Evolutionary conservation across 805 yeast species (phyloP), one percentile per base, ranked within the genome.

Genomic region (Lipomyces yamadae): DNA sequence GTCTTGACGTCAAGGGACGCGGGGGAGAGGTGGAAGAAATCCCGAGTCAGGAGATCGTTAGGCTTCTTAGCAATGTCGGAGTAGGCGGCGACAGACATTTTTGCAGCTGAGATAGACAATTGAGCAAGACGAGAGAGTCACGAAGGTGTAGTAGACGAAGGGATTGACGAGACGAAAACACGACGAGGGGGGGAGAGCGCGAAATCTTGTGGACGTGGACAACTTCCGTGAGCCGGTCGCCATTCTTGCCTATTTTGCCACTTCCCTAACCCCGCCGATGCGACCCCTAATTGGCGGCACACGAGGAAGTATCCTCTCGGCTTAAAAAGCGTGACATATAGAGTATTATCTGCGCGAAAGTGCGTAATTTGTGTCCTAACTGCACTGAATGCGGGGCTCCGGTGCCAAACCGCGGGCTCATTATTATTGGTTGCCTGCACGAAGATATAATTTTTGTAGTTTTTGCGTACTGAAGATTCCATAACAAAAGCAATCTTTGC

Each of bases 41-140:
- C 99, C 81, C 84, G 89, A 83, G 86, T 85, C 79, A 95, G 86
- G 76, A 95, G 86, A 82, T 89, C 95, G 84, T 92, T 93, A 82
- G 96, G 85, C 79, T 91, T 86, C 84, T 92, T 93, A 79, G 96
- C 88, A 77, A 95, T 90, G 82, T 93, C 97, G 73, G 96, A 86
- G 86, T 88, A 94, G 78, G 94, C 91, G 76, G 95, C 92, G 74
- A 95, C 95, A 74, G 91, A 85, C 91, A 88, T 88, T 76, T 72
- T 79, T 50, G 52, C 35, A 29, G 54, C 10, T 32, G 32, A 29
- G 32, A 48, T 6, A 61, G 18, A 10, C 42, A 60, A 39, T n/a
- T 50, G 48, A 50, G 13, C 6, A 48, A 10, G 53, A 24, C 8
- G 18, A 11, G 53, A 24, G 24, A 33, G 48, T 32, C n/a, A 11